Percentiles rank a stretch among this genome's conserved stretches.
These are phyloP conservation scores for Arabidopsis hybrid DNA, from an alignment of 441 rosid genomes.

Conservation along the genomic window DNA sequence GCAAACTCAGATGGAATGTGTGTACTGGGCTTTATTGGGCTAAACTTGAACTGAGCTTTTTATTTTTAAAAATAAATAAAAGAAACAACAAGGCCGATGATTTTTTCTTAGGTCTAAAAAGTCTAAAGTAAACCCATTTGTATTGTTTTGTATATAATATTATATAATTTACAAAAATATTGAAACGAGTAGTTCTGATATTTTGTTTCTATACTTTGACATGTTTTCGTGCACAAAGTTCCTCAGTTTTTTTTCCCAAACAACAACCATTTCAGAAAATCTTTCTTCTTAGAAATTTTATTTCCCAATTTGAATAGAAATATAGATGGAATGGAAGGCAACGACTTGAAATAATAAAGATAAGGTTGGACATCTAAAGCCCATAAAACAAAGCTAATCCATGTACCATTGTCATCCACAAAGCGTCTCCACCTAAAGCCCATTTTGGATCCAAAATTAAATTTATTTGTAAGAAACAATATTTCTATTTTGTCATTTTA, in stretches of 20 bases:
- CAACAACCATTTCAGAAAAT: background rate
- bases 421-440: background rate
- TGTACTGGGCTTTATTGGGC: constrained; percentile 29
- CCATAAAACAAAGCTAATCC: background rate
- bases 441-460: background rate
- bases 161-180: too few relatives aligned
- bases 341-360: background rate
- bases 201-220: background rate
- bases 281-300: too few relatives aligned
- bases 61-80: too few relatives aligned
- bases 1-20: background rate
- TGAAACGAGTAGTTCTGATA: too few relatives aligned
- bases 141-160: too few relatives aligned
- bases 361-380: background rate
- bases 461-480: too few relatives aligned
- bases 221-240: background rate
- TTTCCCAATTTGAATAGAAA: background rate
- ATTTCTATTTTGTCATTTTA: too few relatives aligned
- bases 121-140: too few relatives aligned
- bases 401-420: background rate
- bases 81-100: too few relatives aligned
- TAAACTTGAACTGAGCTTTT: constrained; percentile 1
- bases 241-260: background rate
- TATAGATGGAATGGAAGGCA: background rate
- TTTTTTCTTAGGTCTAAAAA: too few relatives aligned